Percentiles rank a stretch among this genome's conserved stretches.
Evolutionary conservation across 306 rosid genomes (phyloP).

Genomic region (Gastrolobium villosum): DNA sequence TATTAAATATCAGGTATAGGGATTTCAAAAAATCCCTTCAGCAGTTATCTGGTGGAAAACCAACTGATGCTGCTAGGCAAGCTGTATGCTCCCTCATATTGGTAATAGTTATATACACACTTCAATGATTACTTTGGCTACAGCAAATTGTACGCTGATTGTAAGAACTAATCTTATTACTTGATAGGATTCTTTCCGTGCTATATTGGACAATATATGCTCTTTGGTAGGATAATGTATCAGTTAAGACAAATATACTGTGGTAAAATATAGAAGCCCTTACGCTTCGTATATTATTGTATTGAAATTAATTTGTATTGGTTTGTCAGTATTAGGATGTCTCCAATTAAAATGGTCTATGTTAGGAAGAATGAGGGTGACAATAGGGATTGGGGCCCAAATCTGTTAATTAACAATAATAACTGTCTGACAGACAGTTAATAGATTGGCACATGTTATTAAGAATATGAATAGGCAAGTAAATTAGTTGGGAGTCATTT

Average conservation of each 20-base stretch:
- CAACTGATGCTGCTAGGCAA: conserved; percentile 73
- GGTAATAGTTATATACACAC: conserved; percentile 55
- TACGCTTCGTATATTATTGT: background rate
- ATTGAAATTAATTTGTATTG: no score
- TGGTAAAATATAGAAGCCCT: background rate
- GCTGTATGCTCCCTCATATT: conserved; percentile 81
- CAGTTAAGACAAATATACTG: background rate
- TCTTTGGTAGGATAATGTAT: background rate
- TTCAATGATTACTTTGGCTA: conserved; percentile 36
- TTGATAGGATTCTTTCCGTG: background rate
- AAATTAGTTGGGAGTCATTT: background rate
- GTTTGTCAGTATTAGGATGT: no score
- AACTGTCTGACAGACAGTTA: no score
- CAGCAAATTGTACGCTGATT: background rate
- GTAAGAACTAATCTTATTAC: conserved; percentile 3
- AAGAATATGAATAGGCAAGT: background rate
- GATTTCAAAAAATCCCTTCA: conserved; percentile 90
- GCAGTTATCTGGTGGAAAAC: conserved; percentile 70
- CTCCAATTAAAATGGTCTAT: no score
- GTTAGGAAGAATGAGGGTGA: no score
- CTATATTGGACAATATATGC: conserved; percentile 8
- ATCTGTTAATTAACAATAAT: no score
- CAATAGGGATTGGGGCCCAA: no score
- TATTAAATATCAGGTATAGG: conserved; percentile 72
- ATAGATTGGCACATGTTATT: background rate